These are phyloP conservation scores for Penicillium sp. DNA, from an alignment of 2,329 filamentous ascomycete species.

Conservation along the genomic window DNA sequence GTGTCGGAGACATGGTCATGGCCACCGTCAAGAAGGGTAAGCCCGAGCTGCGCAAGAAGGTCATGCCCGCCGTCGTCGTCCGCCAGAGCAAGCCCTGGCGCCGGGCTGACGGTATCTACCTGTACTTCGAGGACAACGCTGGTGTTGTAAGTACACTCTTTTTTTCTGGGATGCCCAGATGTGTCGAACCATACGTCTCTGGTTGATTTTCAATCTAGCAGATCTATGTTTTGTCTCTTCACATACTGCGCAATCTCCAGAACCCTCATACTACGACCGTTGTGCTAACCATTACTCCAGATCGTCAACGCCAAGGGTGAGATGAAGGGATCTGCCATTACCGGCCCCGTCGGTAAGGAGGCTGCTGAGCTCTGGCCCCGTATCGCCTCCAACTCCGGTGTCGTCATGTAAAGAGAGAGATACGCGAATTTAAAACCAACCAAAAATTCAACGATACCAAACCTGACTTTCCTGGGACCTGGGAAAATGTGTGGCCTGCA, in stretches of 20 bases:
- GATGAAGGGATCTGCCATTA: constrained; percentile 99
- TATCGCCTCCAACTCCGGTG: constrained; percentile 99
- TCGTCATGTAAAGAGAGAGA: constrained; percentile 82
- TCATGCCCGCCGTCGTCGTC: constrained; percentile 99
- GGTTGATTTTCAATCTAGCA: not conserved
- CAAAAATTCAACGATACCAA: constrained; percentile 29
- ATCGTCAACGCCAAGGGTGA: constrained; percentile 99
- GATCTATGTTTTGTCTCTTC: not conserved
- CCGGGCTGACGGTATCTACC: constrained; percentile 95
- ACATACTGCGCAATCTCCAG: not conserved
- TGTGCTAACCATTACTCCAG: constrained; percentile 42
- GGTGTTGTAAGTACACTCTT: constrained; percentile 73
- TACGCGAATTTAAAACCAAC: constrained; percentile 24
- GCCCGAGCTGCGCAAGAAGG: constrained; percentile 99
- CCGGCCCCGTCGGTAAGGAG: constrained; percentile 98
- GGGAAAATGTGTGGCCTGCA: constrained; percentile 24
- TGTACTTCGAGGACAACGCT: constrained; percentile 99
- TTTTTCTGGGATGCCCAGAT: not conserved
- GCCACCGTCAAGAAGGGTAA: constrained; percentile 99
- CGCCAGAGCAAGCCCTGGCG: constrained; percentile 99
- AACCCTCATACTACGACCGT: not conserved
- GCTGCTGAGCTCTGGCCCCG: constrained; percentile 99
- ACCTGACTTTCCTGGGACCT: constrained; percentile 24
- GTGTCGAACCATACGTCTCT: not conserved
- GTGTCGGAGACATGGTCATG: constrained; percentile 99